A percentile compares a stretch with the other conserved stretches of the same genome.
Evolutionary conservation across 1,284 basidiomycete genomes (phyloP).

Genomic region (Xerocomus nothofagi): DNA sequence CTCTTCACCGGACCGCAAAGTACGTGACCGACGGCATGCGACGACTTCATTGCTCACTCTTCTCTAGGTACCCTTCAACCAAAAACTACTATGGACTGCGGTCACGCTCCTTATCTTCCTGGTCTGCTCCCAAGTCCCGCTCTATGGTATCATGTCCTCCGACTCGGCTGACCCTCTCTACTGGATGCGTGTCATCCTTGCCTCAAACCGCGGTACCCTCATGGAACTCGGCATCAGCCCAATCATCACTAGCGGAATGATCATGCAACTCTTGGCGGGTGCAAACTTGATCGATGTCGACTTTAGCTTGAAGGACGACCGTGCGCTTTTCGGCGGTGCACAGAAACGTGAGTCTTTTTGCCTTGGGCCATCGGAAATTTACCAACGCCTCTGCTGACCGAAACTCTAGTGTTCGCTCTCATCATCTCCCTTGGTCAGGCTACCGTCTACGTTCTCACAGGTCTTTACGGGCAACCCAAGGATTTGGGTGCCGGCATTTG

Average conservation of each 20-base stretch:
- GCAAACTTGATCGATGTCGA: slow-evolving; percentile 98
- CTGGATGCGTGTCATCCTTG: slow-evolving; percentile 99
- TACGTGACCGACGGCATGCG: slow-evolving; percentile 35
- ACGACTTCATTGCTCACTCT: slow-evolving; percentile 17
- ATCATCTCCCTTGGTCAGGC: slow-evolving; percentile 97
- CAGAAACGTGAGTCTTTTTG: slow-evolving; percentile 78
- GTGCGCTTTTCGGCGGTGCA: slow-evolving; percentile 93
- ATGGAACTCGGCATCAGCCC: slow-evolving; percentile 99
- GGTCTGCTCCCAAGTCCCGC: slow-evolving; percentile 94
- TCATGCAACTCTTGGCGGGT: slow-evolving; percentile 98
- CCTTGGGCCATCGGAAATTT: neutral
- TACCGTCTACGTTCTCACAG: slow-evolving; percentile 96
- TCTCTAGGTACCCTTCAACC: slow-evolving; percentile 85
- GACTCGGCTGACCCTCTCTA: slow-evolving; percentile 98
- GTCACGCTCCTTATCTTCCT: slow-evolving; percentile 97
- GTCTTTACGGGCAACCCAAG: slow-evolving; percentile 92
- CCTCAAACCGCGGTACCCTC: slow-evolving; percentile 96
- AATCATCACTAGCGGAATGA: slow-evolving; percentile 98
- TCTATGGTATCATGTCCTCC: slow-evolving; percentile 98
- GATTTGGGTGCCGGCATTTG: slow-evolving; percentile 97
- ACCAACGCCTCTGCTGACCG: neutral
- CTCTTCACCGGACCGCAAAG: slow-evolving; percentile 94
- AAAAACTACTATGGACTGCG: slow-evolving; percentile 96
- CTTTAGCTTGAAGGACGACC: slow-evolving; percentile 95
- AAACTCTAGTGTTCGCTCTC: slow-evolving; percentile 82